Base-by-base conservation (phyloP, 192 early-diverging fungal genomes). In the Backusella macrospora region DNA sequence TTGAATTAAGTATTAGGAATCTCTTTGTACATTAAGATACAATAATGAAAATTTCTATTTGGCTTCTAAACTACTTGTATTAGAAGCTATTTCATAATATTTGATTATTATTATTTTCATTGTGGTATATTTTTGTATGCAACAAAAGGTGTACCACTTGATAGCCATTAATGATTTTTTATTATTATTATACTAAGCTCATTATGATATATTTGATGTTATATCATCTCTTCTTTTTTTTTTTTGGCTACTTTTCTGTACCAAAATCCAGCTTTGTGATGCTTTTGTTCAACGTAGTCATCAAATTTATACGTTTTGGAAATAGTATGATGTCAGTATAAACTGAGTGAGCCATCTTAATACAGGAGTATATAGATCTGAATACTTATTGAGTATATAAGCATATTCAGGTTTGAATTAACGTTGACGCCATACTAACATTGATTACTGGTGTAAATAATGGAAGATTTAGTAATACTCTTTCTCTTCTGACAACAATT, bases 251-350 rank as follows among this genome's bases (percentile, higher is more conserved):
- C 83, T 23, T 77, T 78, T 26, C 82, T 83, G 75, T 93, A 91
- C 89, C 90, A 95, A 52, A 88, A 77, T 75, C 93, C 88, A 10
- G 95, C 93, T 68, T 89, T 80, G 15, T 47, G 66, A 2, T 86
- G 83, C 66, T 92, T 84, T 62, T 87, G 86, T 63, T 86, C 82
- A 1, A 90, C 84, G 42, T 92, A 93, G 13, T 91, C 82, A 21
- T 92, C 94, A 55, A 90, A 90, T 71, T 92, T 90, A 74, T 89
- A 94, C n/a, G 18, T 52, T 23, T 52, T 52, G 2, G 49, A 16
- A 52, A 52, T 18, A 21, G 49, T 10, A 16, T 34, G 2, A 34
- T 34, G 2, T 34, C 29, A 34, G 0, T 34, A 34, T 34, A 34
- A 34, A 34, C 29, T 34, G 29, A 34, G 29, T 34, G 29, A 34